Conservation (phyloP, 176 grass and related monocot genomes). For the Tillandsia fasciculata region DNA sequence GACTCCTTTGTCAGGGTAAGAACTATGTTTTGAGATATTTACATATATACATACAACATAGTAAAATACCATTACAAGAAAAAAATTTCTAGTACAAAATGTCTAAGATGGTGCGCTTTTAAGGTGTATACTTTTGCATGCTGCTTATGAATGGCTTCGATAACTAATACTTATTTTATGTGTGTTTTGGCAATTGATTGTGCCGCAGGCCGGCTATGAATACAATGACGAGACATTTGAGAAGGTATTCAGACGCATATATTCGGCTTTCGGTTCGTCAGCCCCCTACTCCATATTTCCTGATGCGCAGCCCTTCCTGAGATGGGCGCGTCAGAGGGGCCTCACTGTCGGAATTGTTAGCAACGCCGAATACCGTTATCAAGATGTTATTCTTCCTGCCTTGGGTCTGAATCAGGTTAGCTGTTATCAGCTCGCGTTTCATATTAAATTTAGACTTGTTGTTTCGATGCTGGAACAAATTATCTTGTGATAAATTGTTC, state of each 20-base stretch:
- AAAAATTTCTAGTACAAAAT: too few relatives aligned
- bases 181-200: conserved; percentile 1
- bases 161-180: neutral
- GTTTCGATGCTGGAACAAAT: neutral
- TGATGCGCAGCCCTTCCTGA: conserved; percentile 71
- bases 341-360: conserved; percentile 79
- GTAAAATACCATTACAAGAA: too few relatives aligned
- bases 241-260: conserved; percentile 84
- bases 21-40: neutral
- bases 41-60: too few relatives aligned
- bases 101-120: too few relatives aligned
- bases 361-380: conserved; percentile 90
- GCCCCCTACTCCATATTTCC: conserved; percentile 74
- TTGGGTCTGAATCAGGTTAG: conserved; percentile 51
- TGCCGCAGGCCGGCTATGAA: conserved; percentile 78
- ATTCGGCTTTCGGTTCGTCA: conserved; percentile 82
- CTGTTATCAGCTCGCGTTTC: neutral
- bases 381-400: conserved; percentile 80
- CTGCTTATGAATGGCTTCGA: too few relatives aligned
- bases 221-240: conserved; percentile 95
- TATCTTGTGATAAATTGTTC: too few relatives aligned
- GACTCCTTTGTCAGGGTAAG: conserved; percentile 77
- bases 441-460: neutral
- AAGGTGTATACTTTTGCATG: too few relatives aligned
- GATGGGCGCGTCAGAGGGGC: conserved; percentile 54